Evolutionary conservation across 371 early-diverging fungal species (phyloP), one percentile per base, ranked within the genome.

Genomic region (Haplosporangium sp.): DNA sequence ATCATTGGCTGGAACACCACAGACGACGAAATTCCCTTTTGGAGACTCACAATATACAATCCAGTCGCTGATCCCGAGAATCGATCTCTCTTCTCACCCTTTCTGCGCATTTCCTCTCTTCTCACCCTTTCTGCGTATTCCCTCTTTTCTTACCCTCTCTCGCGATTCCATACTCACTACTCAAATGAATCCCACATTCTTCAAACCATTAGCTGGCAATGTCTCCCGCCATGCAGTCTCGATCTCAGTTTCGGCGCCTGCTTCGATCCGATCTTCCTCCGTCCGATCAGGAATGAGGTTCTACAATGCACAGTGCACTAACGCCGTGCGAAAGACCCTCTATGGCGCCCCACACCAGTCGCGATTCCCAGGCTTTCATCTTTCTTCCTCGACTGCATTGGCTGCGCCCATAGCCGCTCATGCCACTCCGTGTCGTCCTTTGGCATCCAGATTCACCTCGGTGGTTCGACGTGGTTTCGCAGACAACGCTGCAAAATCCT

Each of bases 381-480:
- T 54, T 9, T 59, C 73, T 21, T 55, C 53, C 1, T 37, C 29
- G 29, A 4, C 29, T 29, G 29, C 29, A 4, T 29, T 4, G 4
- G 29, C 29, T 29, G 29, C 29, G 4, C 4, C 60, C 13, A 6
- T 65, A 55, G 14, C 41, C 14, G 6, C 18, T 20, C 10, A 45
- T 41, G 1, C 4, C 23, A n/a, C 23, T n/a, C 5, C 38, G 41
- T 29, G 5, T 13, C 36, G 4, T 21, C 47, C 56, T 20, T 29
- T 29, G 29, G 29, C 29, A 29, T 52, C 61, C 23, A 62, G 74
- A 23, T 52, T 74, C 58, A 40, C 57, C 2, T 64, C 60, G 11
- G 48, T 74, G 38, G 38, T 74, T 48, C 64, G 75, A 38, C 75
- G 75, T n/a, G 69, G 69, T 20, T 74, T 74, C 29, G 69, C 65